Conservation (phyloP, 2,329 filamentous ascomycete species). For the Fusarium chlamydosporum region DNA sequence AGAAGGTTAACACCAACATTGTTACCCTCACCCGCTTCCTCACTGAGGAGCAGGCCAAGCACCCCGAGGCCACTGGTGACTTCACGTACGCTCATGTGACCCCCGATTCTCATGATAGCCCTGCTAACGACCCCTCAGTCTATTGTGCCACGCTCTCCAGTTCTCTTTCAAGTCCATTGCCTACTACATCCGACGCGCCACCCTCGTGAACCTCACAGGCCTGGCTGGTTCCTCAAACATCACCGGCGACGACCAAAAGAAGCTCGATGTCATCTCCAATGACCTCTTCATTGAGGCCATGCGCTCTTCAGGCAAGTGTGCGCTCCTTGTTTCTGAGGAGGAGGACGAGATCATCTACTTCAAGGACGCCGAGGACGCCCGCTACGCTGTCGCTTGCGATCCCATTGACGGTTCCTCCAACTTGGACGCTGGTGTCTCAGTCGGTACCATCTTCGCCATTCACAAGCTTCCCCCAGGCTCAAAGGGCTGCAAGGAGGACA, state of each 20-base stretch:
- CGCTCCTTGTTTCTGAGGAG: slow-evolving; percentile 96
- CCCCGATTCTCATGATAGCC: slow-evolving; percentile 17
- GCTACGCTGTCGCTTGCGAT: slow-evolving; percentile 96
- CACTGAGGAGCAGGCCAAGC: slow-evolving; percentile 94
- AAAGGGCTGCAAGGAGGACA: slow-evolving; percentile 82
- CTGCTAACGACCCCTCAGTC: slow-evolving; percentile 63
- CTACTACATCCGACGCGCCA: slow-evolving; percentile 97
- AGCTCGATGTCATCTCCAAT: slow-evolving; percentile 98
- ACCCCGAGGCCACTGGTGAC: slow-evolving; percentile 95
- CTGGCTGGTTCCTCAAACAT: slow-evolving; percentile 95
- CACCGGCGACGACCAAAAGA: slow-evolving; percentile 99
- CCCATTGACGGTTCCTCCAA: slow-evolving; percentile 99
- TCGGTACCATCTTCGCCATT: slow-evolving; percentile 96
- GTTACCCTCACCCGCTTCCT: slow-evolving; percentile 95
- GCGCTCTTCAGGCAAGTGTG: slow-evolving; percentile 90
- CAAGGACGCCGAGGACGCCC: slow-evolving; percentile 78
- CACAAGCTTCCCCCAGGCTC: slow-evolving; percentile 88
- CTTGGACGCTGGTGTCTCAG: slow-evolving; percentile 95
- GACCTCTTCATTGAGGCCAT: slow-evolving; percentile 97
- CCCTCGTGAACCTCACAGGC: slow-evolving; percentile 94
- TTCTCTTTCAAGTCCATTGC: slow-evolving; percentile 99
- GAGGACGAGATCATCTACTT: slow-evolving; percentile 95
- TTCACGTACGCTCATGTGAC: slow-evolving; percentile 78
- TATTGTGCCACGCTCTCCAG: slow-evolving; percentile 96
- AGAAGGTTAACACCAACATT: slow-evolving; percentile 96